These are phyloP conservation scores for Plasmodium berghei DNA, from an alignment of 169 alveolate species.

Conservation along the genomic window DNA sequence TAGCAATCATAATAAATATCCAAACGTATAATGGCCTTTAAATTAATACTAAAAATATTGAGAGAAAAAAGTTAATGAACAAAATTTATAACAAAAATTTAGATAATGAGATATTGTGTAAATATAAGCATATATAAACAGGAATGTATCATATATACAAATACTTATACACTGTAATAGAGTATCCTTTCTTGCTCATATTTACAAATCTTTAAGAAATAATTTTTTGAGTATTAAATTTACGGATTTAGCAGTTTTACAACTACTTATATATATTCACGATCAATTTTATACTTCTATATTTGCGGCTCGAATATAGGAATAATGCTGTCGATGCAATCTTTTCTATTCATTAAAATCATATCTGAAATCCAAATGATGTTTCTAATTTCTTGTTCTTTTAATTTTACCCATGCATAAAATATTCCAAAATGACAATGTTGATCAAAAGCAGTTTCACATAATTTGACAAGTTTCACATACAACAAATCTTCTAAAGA, in stretches of 20 bases:
- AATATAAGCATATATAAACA: neutral
- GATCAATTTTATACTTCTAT: slow-evolving; percentile 10
- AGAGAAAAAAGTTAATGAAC: slow-evolving; percentile 43
- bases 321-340: slow-evolving; percentile 88
- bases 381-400: slow-evolving; percentile 98
- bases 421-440: slow-evolving; percentile 97
- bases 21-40: slow-evolving; percentile 7
- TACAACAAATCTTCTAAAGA: slow-evolving; percentile 96
- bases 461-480: slow-evolving; percentile 94
- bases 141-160: neutral
- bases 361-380: slow-evolving; percentile 98
- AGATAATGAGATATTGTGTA: neutral
- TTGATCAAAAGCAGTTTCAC: slow-evolving; percentile 96
- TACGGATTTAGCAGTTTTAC: neutral
- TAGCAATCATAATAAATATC: slow-evolving; percentile 13
- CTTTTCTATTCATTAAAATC: slow-evolving; percentile 90
- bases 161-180: neutral
- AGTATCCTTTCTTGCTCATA: neutral
- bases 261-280: neutral
- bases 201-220: neutral
- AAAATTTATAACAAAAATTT: slow-evolving; percentile 59
- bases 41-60: slow-evolving; percentile 39
- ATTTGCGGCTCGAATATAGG: slow-evolving; percentile 88
- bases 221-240: neutral
- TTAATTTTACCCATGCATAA: slow-evolving; percentile 97